Conservation (phyloP, 108 stramenopile species). For the Cyclotella kingstonii region DNA sequence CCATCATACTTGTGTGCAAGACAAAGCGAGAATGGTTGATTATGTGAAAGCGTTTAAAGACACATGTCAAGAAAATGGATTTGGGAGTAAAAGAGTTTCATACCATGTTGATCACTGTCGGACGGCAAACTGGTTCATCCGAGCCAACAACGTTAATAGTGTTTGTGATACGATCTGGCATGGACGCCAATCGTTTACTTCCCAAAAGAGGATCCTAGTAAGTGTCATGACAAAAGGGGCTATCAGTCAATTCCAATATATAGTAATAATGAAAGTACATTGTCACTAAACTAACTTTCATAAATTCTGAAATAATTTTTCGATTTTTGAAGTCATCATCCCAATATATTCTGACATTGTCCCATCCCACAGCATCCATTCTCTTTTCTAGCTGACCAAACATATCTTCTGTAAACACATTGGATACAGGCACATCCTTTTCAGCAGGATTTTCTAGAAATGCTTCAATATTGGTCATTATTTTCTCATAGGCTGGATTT, state of each 20-base stretch:
- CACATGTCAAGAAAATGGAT: conserved; percentile 15
- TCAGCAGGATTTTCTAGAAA: conserved; percentile 84
- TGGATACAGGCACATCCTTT: conserved; percentile 71
- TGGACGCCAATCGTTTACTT: conserved; percentile 88
- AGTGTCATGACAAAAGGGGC: background rate
- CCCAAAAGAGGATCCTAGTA: conserved; percentile 69
- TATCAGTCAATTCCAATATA: background rate
- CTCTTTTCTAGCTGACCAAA: conserved; percentile 65
- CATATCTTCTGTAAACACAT: conserved; percentile 89
- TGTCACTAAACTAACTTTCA: conserved; percentile 49
- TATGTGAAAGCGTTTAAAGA: background rate
- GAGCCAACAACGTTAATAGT: conserved; percentile 74
- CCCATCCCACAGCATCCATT: conserved; percentile 69
- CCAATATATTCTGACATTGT: conserved; percentile 69
- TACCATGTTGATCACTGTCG: conserved; percentile 93
- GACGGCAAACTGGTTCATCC: conserved; percentile 69
- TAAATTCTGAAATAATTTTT: conserved; percentile 81
- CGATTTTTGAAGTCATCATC: conserved; percentile 80
- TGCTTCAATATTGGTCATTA: conserved; percentile 81
- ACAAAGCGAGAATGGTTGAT: background rate
- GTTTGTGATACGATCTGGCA: conserved; percentile 95
- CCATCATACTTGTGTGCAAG: conserved; percentile 52
- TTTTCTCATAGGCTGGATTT: conserved; percentile 75
- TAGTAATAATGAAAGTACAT: background rate
- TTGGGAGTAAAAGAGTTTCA: background rate